These are phyloP conservation scores for Salix caprea DNA, from an alignment of 345 rosid genomes.

Conservation along the genomic window DNA sequence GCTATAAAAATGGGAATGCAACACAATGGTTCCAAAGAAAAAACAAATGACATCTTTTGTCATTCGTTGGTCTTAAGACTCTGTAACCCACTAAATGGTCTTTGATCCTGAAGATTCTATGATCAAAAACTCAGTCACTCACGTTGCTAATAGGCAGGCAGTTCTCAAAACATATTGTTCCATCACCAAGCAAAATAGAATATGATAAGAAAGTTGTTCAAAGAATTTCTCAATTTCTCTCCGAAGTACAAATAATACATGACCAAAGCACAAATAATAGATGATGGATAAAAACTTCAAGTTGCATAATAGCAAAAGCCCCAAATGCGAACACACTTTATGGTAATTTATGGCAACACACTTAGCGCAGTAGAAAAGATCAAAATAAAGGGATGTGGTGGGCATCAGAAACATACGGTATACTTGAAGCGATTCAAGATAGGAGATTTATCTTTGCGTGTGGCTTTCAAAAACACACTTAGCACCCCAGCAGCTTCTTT, in stretches of 20 bases:
- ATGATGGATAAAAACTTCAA: not conserved
- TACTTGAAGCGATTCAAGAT: constrained; percentile 58
- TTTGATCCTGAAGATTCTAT: too few relatives aligned
- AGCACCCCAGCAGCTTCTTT: constrained; percentile 61
- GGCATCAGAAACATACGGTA: constrained; percentile 33
- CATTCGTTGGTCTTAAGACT: not conserved
- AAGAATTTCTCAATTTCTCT: not conserved
- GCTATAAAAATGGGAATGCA: not conserved
- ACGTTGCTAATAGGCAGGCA: not conserved
- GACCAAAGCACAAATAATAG: not conserved
- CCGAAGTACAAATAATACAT: too few relatives aligned
- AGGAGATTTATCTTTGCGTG: constrained; percentile 38
- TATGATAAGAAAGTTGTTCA: not conserved
- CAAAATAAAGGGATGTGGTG: too few relatives aligned
- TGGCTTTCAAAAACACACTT: constrained; percentile 53
- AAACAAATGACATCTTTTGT: not conserved
- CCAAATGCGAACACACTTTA: not conserved
- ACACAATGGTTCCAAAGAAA: not conserved
- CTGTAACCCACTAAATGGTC: too few relatives aligned
- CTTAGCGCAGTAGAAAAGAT: too few relatives aligned
- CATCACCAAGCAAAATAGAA: not conserved
- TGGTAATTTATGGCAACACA: too few relatives aligned
- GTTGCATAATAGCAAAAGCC: not conserved
- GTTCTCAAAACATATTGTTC: not conserved
- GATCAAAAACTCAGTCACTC: not conserved